Base-by-base conservation (phyloP, 2,329 filamentous ascomycete species). In the Claviceps sp. region DNA sequence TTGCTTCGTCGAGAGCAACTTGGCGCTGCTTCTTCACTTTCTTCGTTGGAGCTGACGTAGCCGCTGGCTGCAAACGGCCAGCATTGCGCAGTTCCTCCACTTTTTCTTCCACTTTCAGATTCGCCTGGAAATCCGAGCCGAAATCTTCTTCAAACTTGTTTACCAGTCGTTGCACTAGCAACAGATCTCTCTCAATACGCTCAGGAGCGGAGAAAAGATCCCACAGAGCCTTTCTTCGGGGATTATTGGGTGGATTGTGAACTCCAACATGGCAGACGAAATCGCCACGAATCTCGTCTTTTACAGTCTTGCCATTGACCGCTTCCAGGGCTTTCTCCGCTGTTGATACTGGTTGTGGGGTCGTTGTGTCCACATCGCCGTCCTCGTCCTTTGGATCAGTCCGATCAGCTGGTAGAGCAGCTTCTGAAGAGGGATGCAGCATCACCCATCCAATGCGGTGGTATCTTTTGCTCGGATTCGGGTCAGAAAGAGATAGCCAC, bases 391-490 rank as follows among this genome's bases (percentile, higher is more conserved):
- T 82, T 13, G 79, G 78, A 58, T 93, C 86, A n/a, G 79, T 76
- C 55, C 84, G 77, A 59, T 94, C 87, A 54, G 83, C 72, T 13
- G 82, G 75, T 47, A 78, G 73, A 5, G 76, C 70, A 22, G 77
- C 74, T 52, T 94, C 87, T 1, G 85, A 76, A 14, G 81, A 81
- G 16, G 89, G 85, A 62, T 97, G 86, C 9, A 98, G 77, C 78
- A 97, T 93, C 55, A 98, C 94, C 91, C 94, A 98, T 22, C 93
- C 93, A 67, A 98, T 97, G 22, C 93, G 85, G 65, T 98, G 93
- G 63, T 90, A 98, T 57, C 95, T 86, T 71, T 98, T 98, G 62
- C 89, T 85, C 1, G 93, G 93, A 63, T 98, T 98, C 0, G 93
- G 93, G 61, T 98, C 93, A 59, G 90, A 96, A 48, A 98, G 77